These are phyloP conservation scores for Wickerhamomyces sp. DNA, from an alignment of 1,139 yeast genomes.

Conservation along the genomic window DNA sequence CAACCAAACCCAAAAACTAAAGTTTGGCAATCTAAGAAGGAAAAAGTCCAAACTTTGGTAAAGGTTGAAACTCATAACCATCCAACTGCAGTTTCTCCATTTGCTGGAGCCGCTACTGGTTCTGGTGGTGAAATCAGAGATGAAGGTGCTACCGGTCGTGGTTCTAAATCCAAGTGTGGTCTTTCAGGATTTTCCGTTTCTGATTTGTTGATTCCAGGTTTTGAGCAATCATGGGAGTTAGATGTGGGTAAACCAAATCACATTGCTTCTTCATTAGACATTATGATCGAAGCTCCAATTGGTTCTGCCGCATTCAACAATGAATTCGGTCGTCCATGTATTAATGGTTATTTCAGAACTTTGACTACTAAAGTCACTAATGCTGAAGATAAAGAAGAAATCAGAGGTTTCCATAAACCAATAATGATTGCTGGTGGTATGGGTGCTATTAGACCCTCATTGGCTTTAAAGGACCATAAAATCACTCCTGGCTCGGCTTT, in stretches of 20 bases:
- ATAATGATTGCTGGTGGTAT: conserved; percentile 99
- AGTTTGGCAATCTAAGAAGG: conserved; percentile 71
- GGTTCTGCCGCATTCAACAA: conserved; percentile 99
- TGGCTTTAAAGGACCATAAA: conserved; percentile 81
- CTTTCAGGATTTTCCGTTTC: conserved; percentile 90
- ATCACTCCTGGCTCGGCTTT: conserved; percentile 92
- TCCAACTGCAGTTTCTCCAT: conserved; percentile 98
- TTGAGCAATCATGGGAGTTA: conserved; percentile 93
- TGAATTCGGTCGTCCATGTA: conserved; percentile 98
- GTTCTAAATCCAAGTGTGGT: conserved; percentile 96
- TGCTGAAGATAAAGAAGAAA: conserved; percentile 58
- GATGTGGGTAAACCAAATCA: conserved; percentile 86
- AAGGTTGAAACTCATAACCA: conserved; percentile 99
- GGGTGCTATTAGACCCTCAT: conserved; percentile 92
- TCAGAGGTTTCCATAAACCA: conserved; percentile 98
- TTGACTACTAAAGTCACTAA: conserved; percentile 74
- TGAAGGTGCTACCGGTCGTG: conserved; percentile 99
- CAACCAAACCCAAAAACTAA: conserved; percentile 74
- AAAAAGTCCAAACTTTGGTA: conserved; percentile 81
- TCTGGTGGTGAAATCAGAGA: conserved; percentile 99
- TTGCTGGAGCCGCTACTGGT: conserved; percentile 99
- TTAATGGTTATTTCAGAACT: conserved; percentile 95
- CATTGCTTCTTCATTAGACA: conserved; percentile 88
- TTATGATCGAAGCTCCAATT: conserved; percentile 95
- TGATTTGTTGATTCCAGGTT: conserved; percentile 81